Percentiles rank a stretch among this genome's conserved stretches.
These are phyloP conservation scores for Pezicula neosporulosa DNA, from an alignment of 2,329 filamentous ascomycete species.

Conservation along the genomic window DNA sequence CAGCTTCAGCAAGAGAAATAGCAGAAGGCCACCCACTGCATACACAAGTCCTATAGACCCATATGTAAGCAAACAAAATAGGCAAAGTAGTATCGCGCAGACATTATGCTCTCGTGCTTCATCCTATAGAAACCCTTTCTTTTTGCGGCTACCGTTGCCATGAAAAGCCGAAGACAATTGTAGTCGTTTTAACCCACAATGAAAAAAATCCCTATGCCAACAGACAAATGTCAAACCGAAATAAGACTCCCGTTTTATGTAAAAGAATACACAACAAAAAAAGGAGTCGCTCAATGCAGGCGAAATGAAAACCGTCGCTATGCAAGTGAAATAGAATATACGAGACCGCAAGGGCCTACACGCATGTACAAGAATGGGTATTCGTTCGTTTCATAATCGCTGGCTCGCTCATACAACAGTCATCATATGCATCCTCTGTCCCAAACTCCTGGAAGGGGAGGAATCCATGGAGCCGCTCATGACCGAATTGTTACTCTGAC, in stretches of 20 bases:
- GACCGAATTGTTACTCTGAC: conserved; percentile 50
- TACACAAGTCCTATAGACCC: too few relatives aligned
- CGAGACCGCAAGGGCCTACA: conserved; percentile 7
- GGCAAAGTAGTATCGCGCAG: too few relatives aligned
- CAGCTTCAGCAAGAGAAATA: too few relatives aligned
- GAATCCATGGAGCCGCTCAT: conserved; percentile 49
- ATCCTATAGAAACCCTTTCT: too few relatives aligned
- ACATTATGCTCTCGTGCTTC: too few relatives aligned
- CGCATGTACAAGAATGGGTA: conserved; percentile 22
- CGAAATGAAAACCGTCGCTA: conserved; percentile 32
- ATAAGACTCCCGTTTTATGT: neutral
- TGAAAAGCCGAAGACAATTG: neutral
- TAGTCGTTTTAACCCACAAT: too few relatives aligned
- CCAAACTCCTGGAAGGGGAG: conserved; percentile 47
- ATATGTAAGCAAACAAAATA: too few relatives aligned
- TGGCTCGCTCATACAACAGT: conserved; percentile 42
- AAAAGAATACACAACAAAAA: conserved; percentile 1
- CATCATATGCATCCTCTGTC: conserved; percentile 61
- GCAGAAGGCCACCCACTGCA: too few relatives aligned
- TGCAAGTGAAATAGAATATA: conserved; percentile 34
- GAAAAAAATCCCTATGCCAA: neutral
- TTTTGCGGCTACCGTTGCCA: neutral
- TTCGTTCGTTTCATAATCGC: conserved; percentile 6
- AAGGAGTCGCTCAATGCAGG: conserved; percentile 18
- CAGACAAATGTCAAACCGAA: neutral